These are phyloP conservation scores for Candida rishiriensis DNA, from an alignment of 805 yeast species.

Conservation along the genomic window DNA sequence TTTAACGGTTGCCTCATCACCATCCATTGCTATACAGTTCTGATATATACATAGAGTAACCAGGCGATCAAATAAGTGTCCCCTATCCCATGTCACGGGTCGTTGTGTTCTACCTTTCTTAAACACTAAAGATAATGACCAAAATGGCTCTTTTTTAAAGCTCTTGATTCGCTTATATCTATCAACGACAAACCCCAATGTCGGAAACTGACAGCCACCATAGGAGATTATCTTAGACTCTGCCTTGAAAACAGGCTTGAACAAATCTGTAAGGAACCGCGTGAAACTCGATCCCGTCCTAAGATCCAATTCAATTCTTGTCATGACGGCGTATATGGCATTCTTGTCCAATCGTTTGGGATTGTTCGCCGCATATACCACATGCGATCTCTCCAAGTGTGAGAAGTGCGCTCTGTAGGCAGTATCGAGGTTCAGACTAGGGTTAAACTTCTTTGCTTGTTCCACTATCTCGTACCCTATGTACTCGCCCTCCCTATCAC, in stretches of 20 bases:
- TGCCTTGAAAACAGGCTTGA: conserved; percentile 31
- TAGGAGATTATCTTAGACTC: conserved; percentile 51
- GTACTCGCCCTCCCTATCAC: conserved; percentile 94
- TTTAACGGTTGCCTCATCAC: conserved; percentile 46
- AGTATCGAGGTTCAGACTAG: conserved; percentile 39
- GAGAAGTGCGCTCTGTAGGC: conserved; percentile 81
- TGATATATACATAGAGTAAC: conserved; percentile 63
- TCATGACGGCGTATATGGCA: conserved; percentile 78
- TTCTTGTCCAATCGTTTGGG: conserved; percentile 61
- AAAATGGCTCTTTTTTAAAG: conserved; percentile 75
- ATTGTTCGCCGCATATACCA: conserved; percentile 65
- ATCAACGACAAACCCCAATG: conserved; percentile 94
- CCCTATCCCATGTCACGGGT: conserved; percentile 66
- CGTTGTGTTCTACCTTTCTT: conserved; percentile 38
- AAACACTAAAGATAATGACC: conserved; percentile 61
- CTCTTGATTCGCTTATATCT: conserved; percentile 69
- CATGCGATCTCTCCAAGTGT: conserved; percentile 75
- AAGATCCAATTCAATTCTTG: conserved; percentile 82
- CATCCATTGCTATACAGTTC: conserved; percentile 45
- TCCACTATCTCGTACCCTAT: conserved; percentile 80
- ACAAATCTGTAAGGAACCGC: conserved; percentile 60
- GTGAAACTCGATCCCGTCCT: conserved; percentile 90
- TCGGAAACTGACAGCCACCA: conserved; percentile 95
- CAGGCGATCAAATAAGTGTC: conserved; percentile 67
- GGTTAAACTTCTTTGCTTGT: conserved; percentile 57